Evolutionary conservation across 2,329 filamentous ascomycete genomes (phyloP), one percentile per base, ranked within the genome.

Genomic region (Macroventuria anomochaeta): DNA sequence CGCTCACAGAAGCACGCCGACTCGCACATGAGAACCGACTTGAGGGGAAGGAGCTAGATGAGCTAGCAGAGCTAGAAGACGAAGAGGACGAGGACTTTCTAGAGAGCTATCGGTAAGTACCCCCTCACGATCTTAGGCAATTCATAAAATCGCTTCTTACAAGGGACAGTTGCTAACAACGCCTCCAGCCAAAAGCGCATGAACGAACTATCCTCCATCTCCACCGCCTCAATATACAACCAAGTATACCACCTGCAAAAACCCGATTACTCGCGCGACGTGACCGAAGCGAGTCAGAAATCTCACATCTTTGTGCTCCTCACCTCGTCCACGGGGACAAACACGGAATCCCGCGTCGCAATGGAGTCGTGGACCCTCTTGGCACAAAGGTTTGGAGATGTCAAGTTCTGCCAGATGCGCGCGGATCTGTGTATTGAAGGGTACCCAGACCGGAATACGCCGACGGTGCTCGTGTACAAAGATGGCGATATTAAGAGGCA

Each of bases 351-450:
- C 3, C 84, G 89, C 55, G 81, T 97, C 3, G 77, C 97, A 64
- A 87, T 88, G 0, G 89, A 96, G 70, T 80, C 97, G 17, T 99
- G 93, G 93, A 83, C 88, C 29, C 86, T 92, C 68, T 83, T 95
- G 33, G 93, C 95, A 0, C 78, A 77, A 55, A 91, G 93, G 68
- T 99, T 92, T 70, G 91, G 92, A 17, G 93, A 99, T 61, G 81
- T 99, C 74, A 99, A 99, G 77, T 99, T 99, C 76, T 97, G 93
- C 74, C 91, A 97, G 78, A 97, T 99, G 64, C 85, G 88, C 64
- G 95, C 88, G 6, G 88, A 91, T 70, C 86, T 97, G 78, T 96
- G 95, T 53, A 97, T 99, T 64, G 95, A 97, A 74, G 91, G 91
- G 33, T 99, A 99, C 75, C 95, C 95, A 1, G 95, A 97, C 68